phyloP scores from a whole-genome alignment of 116 monocot species.

The Cymodocea nodosa region DNA sequence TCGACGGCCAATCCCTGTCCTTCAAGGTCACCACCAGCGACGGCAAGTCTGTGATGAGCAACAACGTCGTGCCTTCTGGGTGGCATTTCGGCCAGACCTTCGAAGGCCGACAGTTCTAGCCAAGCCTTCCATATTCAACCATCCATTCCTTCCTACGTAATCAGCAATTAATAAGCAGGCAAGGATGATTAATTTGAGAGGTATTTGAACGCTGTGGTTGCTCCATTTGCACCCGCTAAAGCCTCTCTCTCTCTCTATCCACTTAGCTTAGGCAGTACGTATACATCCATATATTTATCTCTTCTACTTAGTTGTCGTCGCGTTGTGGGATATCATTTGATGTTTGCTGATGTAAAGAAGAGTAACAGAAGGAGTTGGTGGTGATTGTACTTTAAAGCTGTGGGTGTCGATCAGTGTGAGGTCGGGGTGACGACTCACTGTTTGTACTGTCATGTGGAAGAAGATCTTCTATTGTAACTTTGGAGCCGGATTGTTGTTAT shows the following conservation, averaged over 20 bases:
- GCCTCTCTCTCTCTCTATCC: not conserved
- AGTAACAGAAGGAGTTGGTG: too few species aligned
- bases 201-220: constrained; percentile 7
- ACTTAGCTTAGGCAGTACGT: not conserved
- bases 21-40: constrained; percentile 73
- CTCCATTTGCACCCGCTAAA: constrained; percentile 7
- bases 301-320: too few species aligned
- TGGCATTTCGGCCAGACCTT: constrained; percentile 87
- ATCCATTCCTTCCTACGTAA: too few species aligned
- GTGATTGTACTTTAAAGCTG: not conserved
- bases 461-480: not conserved
- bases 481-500: not conserved
- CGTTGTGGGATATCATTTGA: too few species aligned
- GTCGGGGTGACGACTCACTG: too few species aligned
- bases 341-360: too few species aligned
- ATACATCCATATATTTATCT: too few species aligned
- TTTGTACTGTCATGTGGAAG: not conserved
- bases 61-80: constrained; percentile 34
- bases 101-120: constrained; percentile 40
- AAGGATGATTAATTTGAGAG: too few species aligned
- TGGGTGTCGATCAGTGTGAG: not conserved
- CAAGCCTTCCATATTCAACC: too few species aligned
- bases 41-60: constrained; percentile 36
- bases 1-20: constrained; percentile 60
- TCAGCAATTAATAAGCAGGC: too few species aligned